These are phyloP conservation scores for Lupinus albus DNA, from an alignment of 306 rosid genomes.

Conservation along the genomic window DNA sequence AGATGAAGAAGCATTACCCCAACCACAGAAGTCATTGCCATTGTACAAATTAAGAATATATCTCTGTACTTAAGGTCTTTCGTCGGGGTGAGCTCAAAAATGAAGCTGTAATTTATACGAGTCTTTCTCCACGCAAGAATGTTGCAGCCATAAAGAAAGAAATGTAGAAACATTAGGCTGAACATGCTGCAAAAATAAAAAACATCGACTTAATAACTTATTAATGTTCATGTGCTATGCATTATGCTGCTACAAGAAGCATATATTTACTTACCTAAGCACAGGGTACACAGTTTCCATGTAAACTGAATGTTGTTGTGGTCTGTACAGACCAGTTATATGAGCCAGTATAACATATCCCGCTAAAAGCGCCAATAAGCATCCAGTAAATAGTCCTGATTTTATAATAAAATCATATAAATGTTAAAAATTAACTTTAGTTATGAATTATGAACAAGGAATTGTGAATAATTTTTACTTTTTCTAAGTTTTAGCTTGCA, in stretches of 20 bases:
- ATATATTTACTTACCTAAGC: conserved; percentile 63
- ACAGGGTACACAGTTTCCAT: conserved; percentile 96
- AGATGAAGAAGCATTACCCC: conserved; percentile 87
- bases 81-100: conserved; percentile 72
- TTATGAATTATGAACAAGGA: neutral
- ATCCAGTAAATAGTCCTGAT: conserved; percentile 85
- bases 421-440: neutral
- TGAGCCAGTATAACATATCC: conserved; percentile 94
- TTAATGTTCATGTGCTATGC: conserved; percentile 8
- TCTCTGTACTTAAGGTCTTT: conserved; percentile 89
- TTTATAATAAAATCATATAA: conserved; percentile 28
- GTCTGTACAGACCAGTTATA: conserved; percentile 66
- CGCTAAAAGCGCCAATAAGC: conserved; percentile 71
- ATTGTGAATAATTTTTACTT: neutral
- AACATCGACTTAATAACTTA: conserved; percentile 23
- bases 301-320: conserved; percentile 62
- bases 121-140: conserved; percentile 85
- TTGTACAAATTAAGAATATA: conserved; percentile 77
- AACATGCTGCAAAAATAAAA: conserved; percentile 73
- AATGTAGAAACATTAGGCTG: conserved; percentile 92
- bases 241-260: neutral
- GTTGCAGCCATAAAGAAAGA: conserved; percentile 91
- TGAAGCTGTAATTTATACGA: conserved; percentile 88
- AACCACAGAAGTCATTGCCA: conserved; percentile 73
- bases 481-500: conserved; percentile 10